Conservation (phyloP, 257 asterid species). For the Solanum chilense region DNA sequence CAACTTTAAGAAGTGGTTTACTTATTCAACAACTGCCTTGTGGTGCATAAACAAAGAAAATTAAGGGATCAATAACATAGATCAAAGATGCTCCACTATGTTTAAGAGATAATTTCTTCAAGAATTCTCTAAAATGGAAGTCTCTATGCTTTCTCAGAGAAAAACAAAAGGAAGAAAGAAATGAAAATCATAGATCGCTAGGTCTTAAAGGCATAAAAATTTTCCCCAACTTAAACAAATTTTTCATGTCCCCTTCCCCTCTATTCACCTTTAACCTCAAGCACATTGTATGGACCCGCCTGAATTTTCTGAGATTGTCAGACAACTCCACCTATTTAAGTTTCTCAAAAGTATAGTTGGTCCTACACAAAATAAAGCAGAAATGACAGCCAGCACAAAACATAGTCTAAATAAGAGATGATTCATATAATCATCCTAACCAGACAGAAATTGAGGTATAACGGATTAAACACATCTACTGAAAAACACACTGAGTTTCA, state of each 20-base stretch:
- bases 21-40: not conserved
- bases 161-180: not conserved
- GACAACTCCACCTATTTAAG: not conserved
- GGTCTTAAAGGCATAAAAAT: not conserved
- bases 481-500: not conserved
- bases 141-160: not conserved
- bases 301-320: not conserved
- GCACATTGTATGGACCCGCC: not conserved
- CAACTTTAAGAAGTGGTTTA: not conserved
- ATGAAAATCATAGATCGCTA: not conserved
- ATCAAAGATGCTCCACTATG: not conserved
- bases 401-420: not conserved
- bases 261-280: not conserved
- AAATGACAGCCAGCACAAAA: not conserved
- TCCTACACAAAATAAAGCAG: not conserved
- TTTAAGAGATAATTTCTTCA: not conserved
- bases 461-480: not conserved
- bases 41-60: not conserved
- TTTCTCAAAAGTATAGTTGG: not conserved
- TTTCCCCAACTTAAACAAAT: not conserved
- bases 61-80: not conserved
- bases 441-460: not conserved
- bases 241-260: not conserved
- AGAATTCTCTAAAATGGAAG: not conserved
- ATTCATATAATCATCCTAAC: not conserved